A percentile compares a stretch with the other conserved stretches of the same genome.
Conservation (phyloP, 176 grass and related monocot species). For the Otatea glauca region DNA sequence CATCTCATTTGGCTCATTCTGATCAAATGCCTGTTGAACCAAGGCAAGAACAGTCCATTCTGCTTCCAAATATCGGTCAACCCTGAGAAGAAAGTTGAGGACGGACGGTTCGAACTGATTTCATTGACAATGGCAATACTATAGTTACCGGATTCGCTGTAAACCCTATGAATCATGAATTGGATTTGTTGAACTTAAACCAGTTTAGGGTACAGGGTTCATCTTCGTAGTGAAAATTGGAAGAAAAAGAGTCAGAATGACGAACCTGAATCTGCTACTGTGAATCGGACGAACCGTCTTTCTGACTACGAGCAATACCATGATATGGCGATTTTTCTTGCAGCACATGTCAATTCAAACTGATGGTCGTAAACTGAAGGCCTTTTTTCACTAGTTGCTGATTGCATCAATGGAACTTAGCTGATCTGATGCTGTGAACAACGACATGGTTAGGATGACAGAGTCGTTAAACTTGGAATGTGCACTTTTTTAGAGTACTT, state of each 20-base stretch:
- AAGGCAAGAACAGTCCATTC: slow-evolving; percentile 66
- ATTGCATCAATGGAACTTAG: not conserved
- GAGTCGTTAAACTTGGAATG: not conserved
- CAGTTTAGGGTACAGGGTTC: too few relatives aligned
- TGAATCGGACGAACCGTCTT: too few relatives aligned
- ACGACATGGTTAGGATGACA: not conserved
- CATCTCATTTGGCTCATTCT: slow-evolving; percentile 63
- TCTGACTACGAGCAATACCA: not conserved
- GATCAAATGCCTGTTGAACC: slow-evolving; percentile 55
- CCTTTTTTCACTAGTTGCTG: not conserved
- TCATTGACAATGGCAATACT: slow-evolving; percentile 52
- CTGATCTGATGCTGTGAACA: not conserved
- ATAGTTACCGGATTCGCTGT: too few relatives aligned
- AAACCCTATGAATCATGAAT: too few relatives aligned
- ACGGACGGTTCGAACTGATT: slow-evolving; percentile 63
- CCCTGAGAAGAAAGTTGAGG: slow-evolving; percentile 53
- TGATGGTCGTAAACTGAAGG: not conserved
- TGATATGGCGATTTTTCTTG: slow-evolving; percentile 11
- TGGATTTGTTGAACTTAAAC: too few relatives aligned
- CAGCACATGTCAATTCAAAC: not conserved
- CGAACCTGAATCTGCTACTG: too few relatives aligned
- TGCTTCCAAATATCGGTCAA: slow-evolving; percentile 54
- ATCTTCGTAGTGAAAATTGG: too few relatives aligned
- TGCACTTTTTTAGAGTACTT: too few relatives aligned
- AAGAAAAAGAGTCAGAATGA: too few relatives aligned